Conservation (phyloP, 306 rosid species). For the Sechiopsis laciniata region DNA sequence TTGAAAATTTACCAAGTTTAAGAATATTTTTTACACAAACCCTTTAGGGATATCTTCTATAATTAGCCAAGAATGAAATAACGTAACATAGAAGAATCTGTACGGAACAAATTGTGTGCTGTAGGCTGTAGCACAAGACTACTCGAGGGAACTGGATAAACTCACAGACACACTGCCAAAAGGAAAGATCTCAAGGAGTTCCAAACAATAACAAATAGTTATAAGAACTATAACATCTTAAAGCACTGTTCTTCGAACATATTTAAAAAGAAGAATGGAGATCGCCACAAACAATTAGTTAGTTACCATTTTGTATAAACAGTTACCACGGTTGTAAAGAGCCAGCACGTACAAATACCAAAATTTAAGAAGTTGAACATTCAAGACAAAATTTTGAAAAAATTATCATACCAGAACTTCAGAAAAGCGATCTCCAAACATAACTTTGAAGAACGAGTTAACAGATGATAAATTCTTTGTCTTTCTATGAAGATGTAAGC, state of each 20-base stretch:
- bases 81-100: neutral
- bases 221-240: neutral
- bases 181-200: neutral
- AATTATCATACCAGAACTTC: constrained; percentile 36
- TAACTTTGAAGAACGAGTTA: constrained; percentile 56
- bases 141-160: neutral
- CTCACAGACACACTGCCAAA: neutral
- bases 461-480: constrained; percentile 21
- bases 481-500: constrained; percentile 36
- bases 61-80: neutral
- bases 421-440: constrained; percentile 34
- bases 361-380: neutral
- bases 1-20: too few species aligned
- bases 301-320: constrained; percentile 3
- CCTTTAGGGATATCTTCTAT: too few species aligned
- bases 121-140: neutral
- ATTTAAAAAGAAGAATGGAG: constrained; percentile 5
- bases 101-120: neutral
- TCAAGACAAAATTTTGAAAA: neutral
- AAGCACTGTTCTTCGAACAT: neutral
- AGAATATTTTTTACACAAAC: too few species aligned
- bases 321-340: neutral
- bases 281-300: neutral
- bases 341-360: neutral
- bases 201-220: neutral